Evolutionary conservation across 1,139 yeast genomes (phyloP).

Genomic region (Geotrichum restrictum): DNA sequence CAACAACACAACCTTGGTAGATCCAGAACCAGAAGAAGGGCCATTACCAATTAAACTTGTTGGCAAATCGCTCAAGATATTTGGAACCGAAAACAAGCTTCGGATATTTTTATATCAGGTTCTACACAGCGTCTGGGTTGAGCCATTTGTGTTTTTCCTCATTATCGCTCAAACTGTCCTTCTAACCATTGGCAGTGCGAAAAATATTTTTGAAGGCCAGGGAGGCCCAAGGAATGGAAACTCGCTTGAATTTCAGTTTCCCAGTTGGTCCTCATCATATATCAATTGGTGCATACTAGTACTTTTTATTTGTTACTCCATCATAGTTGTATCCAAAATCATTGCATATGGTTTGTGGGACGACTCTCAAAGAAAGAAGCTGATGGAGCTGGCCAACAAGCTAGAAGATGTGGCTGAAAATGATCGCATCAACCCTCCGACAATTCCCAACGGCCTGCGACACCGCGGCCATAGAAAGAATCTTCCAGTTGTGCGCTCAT

Average conservation of each 20-base stretch:
- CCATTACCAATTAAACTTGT: conserved; percentile 16
- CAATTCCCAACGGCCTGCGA: neutral
- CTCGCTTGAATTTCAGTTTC: conserved; percentile 5
- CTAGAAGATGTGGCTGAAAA: neutral
- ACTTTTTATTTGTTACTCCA: conserved; percentile 59
- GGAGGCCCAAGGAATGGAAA: conserved; percentile 13
- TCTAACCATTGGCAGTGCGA: conserved; percentile 35
- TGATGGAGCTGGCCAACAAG: neutral
- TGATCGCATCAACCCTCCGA: neutral
- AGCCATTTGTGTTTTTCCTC: conserved; percentile 29
- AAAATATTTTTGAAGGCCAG: conserved; percentile 27
- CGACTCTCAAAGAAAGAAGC: conserved; percentile 13
- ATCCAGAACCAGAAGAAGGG: neutral
- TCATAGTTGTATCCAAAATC: conserved; percentile 55
- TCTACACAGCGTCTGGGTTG: conserved; percentile 29
- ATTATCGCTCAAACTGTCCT: conserved; percentile 31
- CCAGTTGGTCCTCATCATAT: conserved; percentile 11
- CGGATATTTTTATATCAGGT: conserved; percentile 26
- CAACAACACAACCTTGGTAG: neutral
- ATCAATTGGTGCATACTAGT: conserved; percentile 33
- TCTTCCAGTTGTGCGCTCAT: conserved; percentile 7
- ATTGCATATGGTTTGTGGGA: conserved; percentile 62
- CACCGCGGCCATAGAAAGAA: conserved; percentile 4
- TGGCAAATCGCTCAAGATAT: conserved; percentile 29
- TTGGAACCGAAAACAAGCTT: conserved; percentile 27